phyloP scores from a whole-genome alignment of 1,284 basidiomycete species.

The Neonothopanus nambi region DNA sequence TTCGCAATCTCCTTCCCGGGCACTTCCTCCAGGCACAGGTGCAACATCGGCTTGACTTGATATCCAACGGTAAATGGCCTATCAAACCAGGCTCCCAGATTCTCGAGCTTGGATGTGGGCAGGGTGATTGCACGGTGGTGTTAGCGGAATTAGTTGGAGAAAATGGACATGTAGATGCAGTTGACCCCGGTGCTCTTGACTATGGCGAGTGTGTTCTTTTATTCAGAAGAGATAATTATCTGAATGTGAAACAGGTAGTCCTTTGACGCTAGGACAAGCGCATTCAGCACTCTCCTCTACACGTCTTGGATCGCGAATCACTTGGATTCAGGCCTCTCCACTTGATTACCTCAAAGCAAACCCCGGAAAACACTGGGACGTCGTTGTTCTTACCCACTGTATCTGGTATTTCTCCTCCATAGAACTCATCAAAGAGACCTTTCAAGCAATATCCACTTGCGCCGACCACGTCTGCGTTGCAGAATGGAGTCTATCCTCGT shows the following conservation, averaged over 20 bases:
- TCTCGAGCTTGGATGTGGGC: slow-evolving; percentile 45
- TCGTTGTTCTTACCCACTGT: slow-evolving; percentile 31
- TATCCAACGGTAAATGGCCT: slow-evolving; percentile 24
- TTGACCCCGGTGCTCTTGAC: slow-evolving; percentile 40
- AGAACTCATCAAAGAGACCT: slow-evolving; percentile 31
- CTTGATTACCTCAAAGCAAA: slow-evolving; percentile 30
- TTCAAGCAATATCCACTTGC: slow-evolving; percentile 28
- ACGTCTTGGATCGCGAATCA: slow-evolving; percentile 36
- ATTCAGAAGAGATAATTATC: background rate
- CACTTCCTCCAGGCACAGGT: too few relatives aligned
- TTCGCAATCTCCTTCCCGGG: too few relatives aligned
- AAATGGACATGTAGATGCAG: slow-evolving; percentile 37
- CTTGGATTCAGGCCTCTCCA: slow-evolving; percentile 36
- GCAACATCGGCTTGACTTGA: too few relatives aligned
- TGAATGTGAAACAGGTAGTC: slow-evolving; percentile 29
- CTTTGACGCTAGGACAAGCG: slow-evolving; percentile 40
- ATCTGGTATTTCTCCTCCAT: slow-evolving; percentile 44
- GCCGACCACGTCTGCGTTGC: slow-evolving; percentile 35
- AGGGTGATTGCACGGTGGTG: slow-evolving; percentile 42
- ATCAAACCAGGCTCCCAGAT: slow-evolving; percentile 33
- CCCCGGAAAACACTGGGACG: slow-evolving; percentile 28
- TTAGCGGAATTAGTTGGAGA: slow-evolving; percentile 39
- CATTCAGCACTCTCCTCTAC: slow-evolving; percentile 35
- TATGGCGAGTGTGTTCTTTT: slow-evolving; percentile 32
- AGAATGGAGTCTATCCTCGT: slow-evolving; percentile 36